Evolutionary conservation across 441 rosid genomes (phyloP).

Genomic region (Corymbia citriodora): DNA sequence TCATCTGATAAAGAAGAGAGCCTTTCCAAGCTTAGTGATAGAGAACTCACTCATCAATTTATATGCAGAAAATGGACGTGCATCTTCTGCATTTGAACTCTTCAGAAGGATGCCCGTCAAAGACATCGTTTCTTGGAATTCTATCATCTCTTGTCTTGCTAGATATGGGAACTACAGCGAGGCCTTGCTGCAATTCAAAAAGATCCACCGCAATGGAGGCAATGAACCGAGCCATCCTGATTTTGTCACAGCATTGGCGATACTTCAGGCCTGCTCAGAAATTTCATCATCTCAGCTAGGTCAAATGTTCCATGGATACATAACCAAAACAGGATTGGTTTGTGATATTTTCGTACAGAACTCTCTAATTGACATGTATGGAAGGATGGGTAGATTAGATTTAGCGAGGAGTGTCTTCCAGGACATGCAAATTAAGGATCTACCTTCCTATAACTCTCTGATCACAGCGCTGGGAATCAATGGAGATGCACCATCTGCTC

Average conservation of each 20-base stretch:
- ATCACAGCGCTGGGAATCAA: slow-evolving; percentile 7
- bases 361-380: slow-evolving; percentile 28
- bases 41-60: slow-evolving; percentile 4
- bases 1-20: not conserved
- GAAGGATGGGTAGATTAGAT: slow-evolving; percentile 14
- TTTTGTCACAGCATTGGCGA: not conserved
- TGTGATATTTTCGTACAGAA: slow-evolving; percentile 21
- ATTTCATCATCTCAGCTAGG: slow-evolving; percentile 14
- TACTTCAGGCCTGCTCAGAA: slow-evolving; percentile 5
- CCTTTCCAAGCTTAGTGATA: slow-evolving; percentile 1
- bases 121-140: slow-evolving; percentile 26
- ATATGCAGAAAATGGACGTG: not conserved
- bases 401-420: slow-evolving; percentile 12
- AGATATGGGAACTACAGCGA: not conserved
- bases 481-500: not conserved
- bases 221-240: not conserved
- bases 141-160: slow-evolving; percentile 7
- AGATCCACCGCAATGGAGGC: not conserved
- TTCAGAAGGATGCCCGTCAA: slow-evolving; percentile 5
- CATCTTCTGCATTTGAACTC: not conserved
- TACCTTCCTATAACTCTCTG: slow-evolving; percentile 2
- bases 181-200: not conserved
- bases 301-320: slow-evolving; percentile 21
- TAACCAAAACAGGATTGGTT: slow-evolving; percentile 13
- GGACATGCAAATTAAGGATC: slow-evolving; percentile 3